These are phyloP conservation scores for Suhomyces sp. DNA, from an alignment of 805 yeast species.

Conservation along the genomic window DNA sequence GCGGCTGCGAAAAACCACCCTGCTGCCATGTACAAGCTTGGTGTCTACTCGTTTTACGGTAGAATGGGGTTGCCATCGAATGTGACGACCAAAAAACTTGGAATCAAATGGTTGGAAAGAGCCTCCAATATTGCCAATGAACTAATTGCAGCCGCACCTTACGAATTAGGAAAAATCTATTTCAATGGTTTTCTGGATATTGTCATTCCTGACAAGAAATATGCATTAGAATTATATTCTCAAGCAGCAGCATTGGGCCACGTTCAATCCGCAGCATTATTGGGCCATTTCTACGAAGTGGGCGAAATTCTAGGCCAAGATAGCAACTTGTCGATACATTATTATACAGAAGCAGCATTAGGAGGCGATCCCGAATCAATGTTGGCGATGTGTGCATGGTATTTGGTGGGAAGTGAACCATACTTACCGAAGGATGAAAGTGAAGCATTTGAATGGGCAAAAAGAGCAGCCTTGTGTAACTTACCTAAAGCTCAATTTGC, in stretches of 20 bases:
- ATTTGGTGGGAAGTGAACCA: slow-evolving; percentile 87
- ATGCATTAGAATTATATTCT: slow-evolving; percentile 81
- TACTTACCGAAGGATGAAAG: slow-evolving; percentile 69
- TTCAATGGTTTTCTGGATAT: slow-evolving; percentile 83
- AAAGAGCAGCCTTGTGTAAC: slow-evolving; percentile 74
- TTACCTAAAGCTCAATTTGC: slow-evolving; percentile 82
- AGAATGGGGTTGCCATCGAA: slow-evolving; percentile 77
- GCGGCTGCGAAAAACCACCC: slow-evolving; percentile 93
- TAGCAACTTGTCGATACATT: slow-evolving; percentile 81
- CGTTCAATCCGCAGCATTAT: slow-evolving; percentile 69
- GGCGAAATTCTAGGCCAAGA: slow-evolving; percentile 78
- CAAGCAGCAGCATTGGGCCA: slow-evolving; percentile 90
- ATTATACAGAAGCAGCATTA: slow-evolving; percentile 86
- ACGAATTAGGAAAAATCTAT: slow-evolving; percentile 82
- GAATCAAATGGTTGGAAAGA: slow-evolving; percentile 88
- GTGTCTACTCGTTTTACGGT: slow-evolving; percentile 79
- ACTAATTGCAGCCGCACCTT: slow-evolving; percentile 89
- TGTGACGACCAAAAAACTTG: slow-evolving; percentile 71
- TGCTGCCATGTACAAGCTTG: slow-evolving; percentile 94
- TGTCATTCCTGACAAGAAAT: slow-evolving; percentile 75
- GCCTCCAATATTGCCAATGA: slow-evolving; percentile 84
- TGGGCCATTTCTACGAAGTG: slow-evolving; percentile 82
- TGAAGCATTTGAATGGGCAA: slow-evolving; percentile 95
- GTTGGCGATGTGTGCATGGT: slow-evolving; percentile 97
- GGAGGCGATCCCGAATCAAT: slow-evolving; percentile 86